Evolutionary conservation across 345 rosid species (phyloP).

Genomic region (Barbarea vulgaris): DNA sequence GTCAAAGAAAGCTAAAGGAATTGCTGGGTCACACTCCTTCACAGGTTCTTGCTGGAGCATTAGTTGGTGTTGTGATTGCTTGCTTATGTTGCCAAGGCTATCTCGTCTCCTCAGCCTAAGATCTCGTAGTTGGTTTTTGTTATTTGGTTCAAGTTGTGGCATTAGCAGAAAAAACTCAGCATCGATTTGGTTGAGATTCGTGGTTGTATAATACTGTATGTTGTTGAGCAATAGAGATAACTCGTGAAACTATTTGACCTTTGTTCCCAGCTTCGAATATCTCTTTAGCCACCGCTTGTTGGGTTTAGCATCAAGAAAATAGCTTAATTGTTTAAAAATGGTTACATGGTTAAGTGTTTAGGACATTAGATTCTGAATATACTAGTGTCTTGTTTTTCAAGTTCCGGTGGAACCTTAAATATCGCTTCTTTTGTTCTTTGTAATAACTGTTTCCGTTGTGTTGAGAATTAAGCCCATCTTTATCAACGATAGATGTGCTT

Average conservation of each 20-base stretch:
- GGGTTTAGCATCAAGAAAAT: no score
- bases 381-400: no score
- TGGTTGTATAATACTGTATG: constrained; percentile 33
- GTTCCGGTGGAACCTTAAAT: no score
- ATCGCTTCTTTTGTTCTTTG: no score
- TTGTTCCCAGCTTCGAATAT: no score
- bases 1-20: constrained; percentile 93
- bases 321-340: neutral
- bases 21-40: constrained; percentile 91
- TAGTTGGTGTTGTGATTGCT: constrained; percentile 77
- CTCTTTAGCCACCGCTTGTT: no score
- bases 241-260: neutral
- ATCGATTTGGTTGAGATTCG: constrained; percentile 20
- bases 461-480: no score
- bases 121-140: constrained; percentile 12
- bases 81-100: constrained; percentile 69
- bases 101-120: constrained; percentile 52
- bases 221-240: constrained; percentile 27
- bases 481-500: no score
- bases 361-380: neutral
- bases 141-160: neutral
- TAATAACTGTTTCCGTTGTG: no score
- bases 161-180: neutral
- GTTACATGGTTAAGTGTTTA: neutral
- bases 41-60: constrained; percentile 87